Conservation (phyloP, 192 early-diverging fungal genomes). For the Coemansia sp. region DNA sequence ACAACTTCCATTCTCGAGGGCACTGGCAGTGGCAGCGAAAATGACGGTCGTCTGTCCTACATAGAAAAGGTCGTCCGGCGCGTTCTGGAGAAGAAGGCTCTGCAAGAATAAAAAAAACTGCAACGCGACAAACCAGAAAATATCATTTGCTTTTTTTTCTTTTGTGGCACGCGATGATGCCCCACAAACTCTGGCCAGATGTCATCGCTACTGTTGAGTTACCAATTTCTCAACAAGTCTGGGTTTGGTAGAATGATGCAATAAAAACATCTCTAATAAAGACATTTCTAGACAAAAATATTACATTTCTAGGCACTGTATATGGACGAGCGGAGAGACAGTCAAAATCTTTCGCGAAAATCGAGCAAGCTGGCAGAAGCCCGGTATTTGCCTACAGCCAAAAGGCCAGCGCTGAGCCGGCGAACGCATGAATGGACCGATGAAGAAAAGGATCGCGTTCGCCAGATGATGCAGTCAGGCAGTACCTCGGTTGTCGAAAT, state of each 20-base stretch:
- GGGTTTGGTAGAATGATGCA: no score
- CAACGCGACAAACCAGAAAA: not conserved
- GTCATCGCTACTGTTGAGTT: not conserved
- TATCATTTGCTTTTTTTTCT: not conserved
- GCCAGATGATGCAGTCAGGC: conserved; percentile 17
- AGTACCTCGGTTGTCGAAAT: conserved; percentile 19
- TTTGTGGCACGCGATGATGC: not conserved
- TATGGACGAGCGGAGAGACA: not conserved
- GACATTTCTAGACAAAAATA: not conserved
- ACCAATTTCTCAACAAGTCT: no score
- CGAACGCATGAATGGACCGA: conserved; percentile 25
- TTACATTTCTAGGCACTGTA: not conserved
- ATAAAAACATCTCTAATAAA: not conserved
- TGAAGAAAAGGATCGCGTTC: conserved; percentile 32
- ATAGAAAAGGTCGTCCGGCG: conserved; percentile 46
- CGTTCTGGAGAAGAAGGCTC: conserved; percentile 32
- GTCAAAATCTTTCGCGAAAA: not conserved
- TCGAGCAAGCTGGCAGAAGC: not conserved
- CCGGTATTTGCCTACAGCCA: not conserved
- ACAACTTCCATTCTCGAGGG: conserved; percentile 59
- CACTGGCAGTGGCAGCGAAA: not conserved
- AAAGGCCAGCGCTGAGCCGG: not conserved
- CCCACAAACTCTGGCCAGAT: conserved; percentile 7
- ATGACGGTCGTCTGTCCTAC: conserved; percentile 18
- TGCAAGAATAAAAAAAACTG: not conserved